Evolutionary conservation across 805 yeast species (phyloP).

Genomic region (Spathaspora boniae): DNA sequence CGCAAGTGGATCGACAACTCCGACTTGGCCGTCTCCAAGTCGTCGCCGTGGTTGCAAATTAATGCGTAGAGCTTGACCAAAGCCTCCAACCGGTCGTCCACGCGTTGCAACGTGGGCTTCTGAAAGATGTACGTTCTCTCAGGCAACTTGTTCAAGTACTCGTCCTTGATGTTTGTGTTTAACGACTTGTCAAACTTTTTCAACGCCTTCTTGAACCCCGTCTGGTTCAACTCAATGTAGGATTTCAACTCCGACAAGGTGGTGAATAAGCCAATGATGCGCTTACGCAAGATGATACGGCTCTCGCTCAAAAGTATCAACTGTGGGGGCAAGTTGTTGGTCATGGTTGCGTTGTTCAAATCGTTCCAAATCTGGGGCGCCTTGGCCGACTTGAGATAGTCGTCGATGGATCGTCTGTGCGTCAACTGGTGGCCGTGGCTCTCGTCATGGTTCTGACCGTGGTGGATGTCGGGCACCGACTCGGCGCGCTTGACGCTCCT

Average conservation of each 20-base stretch:
- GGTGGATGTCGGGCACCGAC: constrained; percentile 6
- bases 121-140: constrained; percentile 38
- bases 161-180: constrained; percentile 40
- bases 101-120: constrained; percentile 23
- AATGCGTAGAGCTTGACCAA: constrained; percentile 35
- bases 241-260: constrained; percentile 48
- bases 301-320: constrained; percentile 44
- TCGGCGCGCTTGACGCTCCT: constrained; percentile 14
- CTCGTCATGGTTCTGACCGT: constrained; percentile 3
- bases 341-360: constrained; percentile 16
- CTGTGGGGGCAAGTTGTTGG: constrained; percentile 28
- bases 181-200: constrained; percentile 53
- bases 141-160: constrained; percentile 46
- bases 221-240: constrained; percentile 47
- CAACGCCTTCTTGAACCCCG: constrained; percentile 51
- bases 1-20: constrained; percentile 56
- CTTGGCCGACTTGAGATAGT: constrained; percentile 35
- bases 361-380: constrained; percentile 30
- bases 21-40: constrained; percentile 43
- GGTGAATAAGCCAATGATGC: constrained; percentile 43
- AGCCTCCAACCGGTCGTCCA: constrained; percentile 31
- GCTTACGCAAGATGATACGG: constrained; percentile 44
- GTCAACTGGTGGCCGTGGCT: constrained; percentile 6
- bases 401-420: constrained; percentile 25
- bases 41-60: constrained; percentile 36